These are phyloP conservation scores for Chrysoporthe deuterocubensis DNA, from an alignment of 2,329 filamentous ascomycete genomes.

Conservation along the genomic window DNA sequence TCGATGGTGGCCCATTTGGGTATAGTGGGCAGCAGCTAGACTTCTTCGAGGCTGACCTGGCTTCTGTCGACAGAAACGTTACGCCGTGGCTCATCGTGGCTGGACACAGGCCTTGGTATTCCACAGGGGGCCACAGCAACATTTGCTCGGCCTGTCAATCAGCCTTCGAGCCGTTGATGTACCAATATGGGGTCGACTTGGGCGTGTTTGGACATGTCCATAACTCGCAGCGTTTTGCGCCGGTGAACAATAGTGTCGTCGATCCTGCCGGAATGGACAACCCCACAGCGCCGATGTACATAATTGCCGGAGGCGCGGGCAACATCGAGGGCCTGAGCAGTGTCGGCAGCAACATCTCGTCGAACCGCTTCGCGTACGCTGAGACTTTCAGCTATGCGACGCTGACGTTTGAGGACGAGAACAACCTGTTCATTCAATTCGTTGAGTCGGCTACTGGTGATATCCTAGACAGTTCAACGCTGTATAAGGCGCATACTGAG, in stretches of 20 bases:
- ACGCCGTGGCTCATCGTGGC: constrained; percentile 57
- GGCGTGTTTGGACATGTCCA: constrained; percentile 62
- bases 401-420: constrained; percentile 49
- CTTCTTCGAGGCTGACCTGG: constrained; percentile 59
- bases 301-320: constrained; percentile 58
- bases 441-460: constrained; percentile 52
- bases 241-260: constrained; percentile 40
- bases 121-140: constrained; percentile 37
- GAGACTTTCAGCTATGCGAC: constrained; percentile 58
- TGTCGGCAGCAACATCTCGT: constrained; percentile 46
- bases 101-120: constrained; percentile 54
- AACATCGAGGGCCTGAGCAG: constrained; percentile 57
- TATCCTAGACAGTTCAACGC: constrained; percentile 49
- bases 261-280: constrained; percentile 45
- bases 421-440: constrained; percentile 55
- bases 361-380: constrained; percentile 53
- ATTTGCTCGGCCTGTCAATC: constrained; percentile 51
- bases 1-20: constrained; percentile 57
- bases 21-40: constrained; percentile 52
- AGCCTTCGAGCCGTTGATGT: constrained; percentile 58
- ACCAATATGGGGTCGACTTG: constrained; percentile 61
- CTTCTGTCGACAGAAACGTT: constrained; percentile 57
- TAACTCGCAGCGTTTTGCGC: constrained; percentile 59
- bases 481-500: constrained; percentile 53
- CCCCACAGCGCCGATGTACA: constrained; percentile 54